Base-by-base conservation (phyloP, 2,329 filamentous ascomycete genomes). In the Hypoxylon sp. region DNA sequence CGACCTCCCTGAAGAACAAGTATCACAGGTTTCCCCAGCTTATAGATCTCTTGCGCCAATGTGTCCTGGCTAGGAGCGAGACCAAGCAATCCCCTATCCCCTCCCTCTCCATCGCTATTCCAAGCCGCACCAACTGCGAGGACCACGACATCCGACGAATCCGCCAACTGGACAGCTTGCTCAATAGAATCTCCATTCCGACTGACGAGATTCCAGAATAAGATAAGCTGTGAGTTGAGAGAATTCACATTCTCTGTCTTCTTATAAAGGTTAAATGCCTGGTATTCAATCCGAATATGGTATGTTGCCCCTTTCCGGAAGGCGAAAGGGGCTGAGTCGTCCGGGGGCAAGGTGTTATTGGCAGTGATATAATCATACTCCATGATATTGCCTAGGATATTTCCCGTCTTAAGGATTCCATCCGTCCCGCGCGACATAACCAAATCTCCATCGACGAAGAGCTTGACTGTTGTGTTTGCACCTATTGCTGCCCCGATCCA, bases 191-290 rank as follows among this genome's bases (percentile, higher is more conserved):
- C 60, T 3, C 67, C 55, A 2, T 66, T 60, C 5, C 68, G 65
- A 60, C 71, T 71, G 20, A 76, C 72, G 11, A 77, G 66, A 57
- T 76, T 77, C 75, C 75, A 76, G 58, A 76, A 76, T 0, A 77
- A 58, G 6, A 73, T 51, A 2, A 76, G 62, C 51, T 75, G 70
- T 1, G 73, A 70, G 42, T 76, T 76, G 1, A 76, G 57, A 0
- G 72, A 73, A 27, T 68, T 67, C 0, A 69, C 61, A 38, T 75
- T 75, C 32, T 69, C 73, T 17, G 66, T 64, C 37, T 71, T 73
- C 46, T 71, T 70, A 55, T 67, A 67, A 0, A 71, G 59, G 35
- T 75, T 74, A 61, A 69, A 76, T 7, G 73, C 71, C 40, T 74
- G 71, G 44, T 71, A 76, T 53, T 75, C 72, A 34, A 77, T 66